phyloP scores from a whole-genome alignment of 2,329 filamentous ascomycete genomes.

The Fusarium praegraminearum region DNA sequence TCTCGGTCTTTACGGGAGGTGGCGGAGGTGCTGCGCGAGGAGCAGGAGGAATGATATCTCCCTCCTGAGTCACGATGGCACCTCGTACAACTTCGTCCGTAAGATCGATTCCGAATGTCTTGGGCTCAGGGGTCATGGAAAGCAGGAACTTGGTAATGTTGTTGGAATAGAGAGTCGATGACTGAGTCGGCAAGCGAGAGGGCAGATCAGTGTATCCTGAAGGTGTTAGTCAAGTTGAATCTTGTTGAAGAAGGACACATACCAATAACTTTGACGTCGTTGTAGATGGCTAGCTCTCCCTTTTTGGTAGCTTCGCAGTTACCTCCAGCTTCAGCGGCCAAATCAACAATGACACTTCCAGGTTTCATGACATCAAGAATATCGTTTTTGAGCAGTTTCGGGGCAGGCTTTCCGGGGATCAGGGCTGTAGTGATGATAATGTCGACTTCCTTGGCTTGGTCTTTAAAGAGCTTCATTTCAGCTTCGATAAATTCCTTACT shows the following conservation, averaged over 20 bases:
- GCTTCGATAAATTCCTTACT: conserved; percentile 93
- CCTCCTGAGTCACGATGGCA: conserved; percentile 83
- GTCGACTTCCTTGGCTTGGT: conserved; percentile 88
- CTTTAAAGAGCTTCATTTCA: conserved; percentile 91
- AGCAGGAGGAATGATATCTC: conserved; percentile 79
- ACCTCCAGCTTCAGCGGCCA: conserved; percentile 88
- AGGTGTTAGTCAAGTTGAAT: conserved; percentile 40
- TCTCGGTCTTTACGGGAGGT: conserved; percentile 58
- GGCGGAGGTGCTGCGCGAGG: conserved; percentile 74
- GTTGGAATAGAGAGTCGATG: conserved; percentile 91
- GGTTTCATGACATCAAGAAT: conserved; percentile 90
- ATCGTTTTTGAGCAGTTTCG: conserved; percentile 83
- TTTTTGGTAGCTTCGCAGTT: conserved; percentile 87
- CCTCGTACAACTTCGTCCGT: conserved; percentile 88
- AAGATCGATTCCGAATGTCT: conserved; percentile 83
- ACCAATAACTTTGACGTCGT: conserved; percentile 88
- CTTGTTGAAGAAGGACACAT: conserved; percentile 42
- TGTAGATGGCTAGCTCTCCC: conserved; percentile 76
- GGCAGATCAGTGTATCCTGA: conserved; percentile 86
- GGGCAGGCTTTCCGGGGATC: conserved; percentile 85
- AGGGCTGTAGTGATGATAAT: conserved; percentile 94
- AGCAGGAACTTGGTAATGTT: conserved; percentile 91
- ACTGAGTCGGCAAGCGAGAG: conserved; percentile 87
- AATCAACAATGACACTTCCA: conserved; percentile 87
- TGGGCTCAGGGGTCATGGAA: conserved; percentile 82